Percentiles rank a stretch among this genome's conserved stretches.
These are phyloP conservation scores for Zymoseptoria ardabiliae DNA, from an alignment of 2,329 filamentous ascomycete species.

Conservation along the genomic window DNA sequence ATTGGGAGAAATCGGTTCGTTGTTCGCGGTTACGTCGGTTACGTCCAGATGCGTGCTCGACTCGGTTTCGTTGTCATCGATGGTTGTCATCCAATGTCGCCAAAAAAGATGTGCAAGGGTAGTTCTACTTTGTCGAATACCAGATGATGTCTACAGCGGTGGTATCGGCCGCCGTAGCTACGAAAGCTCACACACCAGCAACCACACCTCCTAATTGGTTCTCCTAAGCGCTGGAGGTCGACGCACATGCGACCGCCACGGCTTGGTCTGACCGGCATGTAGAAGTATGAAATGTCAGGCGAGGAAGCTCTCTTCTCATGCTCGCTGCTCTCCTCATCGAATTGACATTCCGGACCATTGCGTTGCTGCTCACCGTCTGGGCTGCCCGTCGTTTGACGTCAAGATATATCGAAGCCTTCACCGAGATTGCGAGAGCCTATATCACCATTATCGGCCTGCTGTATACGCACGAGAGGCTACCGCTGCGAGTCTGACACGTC, in stretches of 20 bases:
- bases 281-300: background rate
- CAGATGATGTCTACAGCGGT: background rate
- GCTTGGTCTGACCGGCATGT: background rate
- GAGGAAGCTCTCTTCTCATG: background rate
- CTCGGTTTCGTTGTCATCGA: background rate
- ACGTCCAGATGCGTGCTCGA: background rate
- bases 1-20: background rate
- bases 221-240: constrained; percentile 3
- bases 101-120: background rate
- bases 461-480: constrained; percentile 16
- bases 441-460: constrained; percentile 22
- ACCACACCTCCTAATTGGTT: constrained; percentile 1
- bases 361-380: constrained; percentile 12
- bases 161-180: background rate
- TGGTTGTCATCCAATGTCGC: background rate
- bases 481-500: constrained; percentile 7
- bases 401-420: constrained; percentile 21
- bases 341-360: constrained; percentile 9
- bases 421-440: constrained; percentile 23
- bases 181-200: background rate
- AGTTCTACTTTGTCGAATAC: too few species aligned
- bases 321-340: constrained; percentile 10
- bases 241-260: background rate
- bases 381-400: constrained; percentile 11
- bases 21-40: background rate